Percentiles rank a stretch among this genome's conserved stretches.
Evolutionary conservation across 805 yeast species (phyloP).

Genomic region (Cyberlindnera mississippiensis): DNA sequence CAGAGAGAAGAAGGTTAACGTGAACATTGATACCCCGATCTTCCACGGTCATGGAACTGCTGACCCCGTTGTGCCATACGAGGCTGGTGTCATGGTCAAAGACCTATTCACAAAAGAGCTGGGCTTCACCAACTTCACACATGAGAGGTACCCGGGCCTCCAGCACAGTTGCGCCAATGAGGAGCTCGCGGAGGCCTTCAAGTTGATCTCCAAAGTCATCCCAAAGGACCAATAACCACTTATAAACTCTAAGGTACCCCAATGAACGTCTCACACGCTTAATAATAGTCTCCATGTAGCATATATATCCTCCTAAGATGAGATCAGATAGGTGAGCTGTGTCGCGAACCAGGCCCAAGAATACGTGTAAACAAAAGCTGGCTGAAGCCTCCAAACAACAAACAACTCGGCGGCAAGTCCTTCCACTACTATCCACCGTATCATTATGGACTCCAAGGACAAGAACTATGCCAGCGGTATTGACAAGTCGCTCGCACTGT

Average conservation of each 20-base stretch:
- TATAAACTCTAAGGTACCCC: not conserved
- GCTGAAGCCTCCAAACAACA: not conserved
- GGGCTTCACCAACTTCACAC: constrained; percentile 46
- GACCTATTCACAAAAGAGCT: constrained; percentile 42
- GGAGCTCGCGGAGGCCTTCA: constrained; percentile 55
- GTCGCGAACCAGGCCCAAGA: too few relatives aligned
- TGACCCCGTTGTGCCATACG: constrained; percentile 58
- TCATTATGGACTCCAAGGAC: constrained; percentile 50
- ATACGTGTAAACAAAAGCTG: too few relatives aligned
- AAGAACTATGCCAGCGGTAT: constrained; percentile 64
- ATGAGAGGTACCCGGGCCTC: constrained; percentile 56
- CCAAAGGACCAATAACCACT: constrained; percentile 14
- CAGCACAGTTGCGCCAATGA: constrained; percentile 65
- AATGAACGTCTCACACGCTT: too few relatives aligned
- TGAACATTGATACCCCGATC: constrained; percentile 64
- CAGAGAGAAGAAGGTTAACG: constrained; percentile 25
- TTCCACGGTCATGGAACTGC: constrained; percentile 85
- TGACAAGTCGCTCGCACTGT: constrained; percentile 67
- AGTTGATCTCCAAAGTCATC: constrained; percentile 37
- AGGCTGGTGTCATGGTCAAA: constrained; percentile 32
- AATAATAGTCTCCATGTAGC: too few relatives aligned
- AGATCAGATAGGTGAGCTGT: too few relatives aligned
- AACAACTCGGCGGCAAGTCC: too few relatives aligned
- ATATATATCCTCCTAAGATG: too few relatives aligned
- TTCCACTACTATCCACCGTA: too few relatives aligned